Base-by-base conservation (phyloP, 495 filamentous ascomycete genomes). In the Talaromyces trachyspermus region DNA sequence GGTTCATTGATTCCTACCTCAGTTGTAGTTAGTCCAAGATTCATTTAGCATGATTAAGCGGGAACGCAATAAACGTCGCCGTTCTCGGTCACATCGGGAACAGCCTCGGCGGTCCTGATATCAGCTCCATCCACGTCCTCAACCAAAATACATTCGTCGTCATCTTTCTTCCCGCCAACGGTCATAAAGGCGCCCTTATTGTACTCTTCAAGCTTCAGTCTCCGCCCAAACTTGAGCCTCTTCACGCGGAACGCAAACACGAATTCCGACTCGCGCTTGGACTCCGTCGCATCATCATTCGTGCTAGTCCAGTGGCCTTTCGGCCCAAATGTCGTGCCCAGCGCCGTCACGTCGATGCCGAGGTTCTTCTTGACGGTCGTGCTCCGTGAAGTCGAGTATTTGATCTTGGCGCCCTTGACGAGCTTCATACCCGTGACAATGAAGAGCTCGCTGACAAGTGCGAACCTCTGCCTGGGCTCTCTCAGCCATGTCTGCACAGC, bases 191-290 rank as follows among this genome's bases (percentile, higher is more conserved):
- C 55, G 29, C 55, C 55, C 47, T 58, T 58, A 45, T 56, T 58
- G 49, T 53, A 56, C 46, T 58, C 55, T 49, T 58, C 49, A 23
- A 51, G 10, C 55, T 58, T 53, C 18, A 58, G 20, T 45, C 19
- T 59, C 33, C 56, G 48, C 48, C 53, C 53, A 39, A 61, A 53
- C 40, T 26, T 59, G 41, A 61, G 54, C 51, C 50, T 61, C 23
- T 61, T 61, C 19, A 61, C 54, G 45, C 58, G 53, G 30, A 61
- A 61, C 15, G 58, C 58, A 59, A 61, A 61, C 14, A 61, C 54
- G 47, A 61, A 61, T 44, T 61, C 58, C 8, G 53, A 52, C 17
- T 57, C 46, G 6, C 54, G 54, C 43, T 51, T 57, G 39, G 43
- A 50, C 35, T 61, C 54, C 29, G 50, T 61, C 51, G 17, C 56